Evolutionary conservation across 176 grass and related monocot genomes (phyloP).

Genomic region (Pontederia crassipes): DNA sequence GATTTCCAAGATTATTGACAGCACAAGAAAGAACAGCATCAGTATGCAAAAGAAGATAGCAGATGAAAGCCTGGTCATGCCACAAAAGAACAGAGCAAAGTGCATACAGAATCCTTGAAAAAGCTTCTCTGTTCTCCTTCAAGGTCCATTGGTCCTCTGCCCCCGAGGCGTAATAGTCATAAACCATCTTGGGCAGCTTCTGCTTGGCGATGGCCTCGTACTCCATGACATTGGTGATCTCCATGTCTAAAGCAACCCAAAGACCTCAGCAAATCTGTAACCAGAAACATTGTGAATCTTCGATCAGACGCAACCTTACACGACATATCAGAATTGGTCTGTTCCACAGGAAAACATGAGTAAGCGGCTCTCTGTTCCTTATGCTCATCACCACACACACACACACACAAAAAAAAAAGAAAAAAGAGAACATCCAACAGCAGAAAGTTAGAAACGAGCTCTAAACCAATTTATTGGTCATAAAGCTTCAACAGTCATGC

Average conservation of each 20-base stretch:
- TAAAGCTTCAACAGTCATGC: no score
- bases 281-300: background rate
- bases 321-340: no score
- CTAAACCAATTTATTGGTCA: no score
- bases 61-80: background rate
- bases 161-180: conserved; percentile 24
- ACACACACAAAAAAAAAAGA: no score
- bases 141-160: conserved; percentile 24
- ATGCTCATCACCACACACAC: no score
- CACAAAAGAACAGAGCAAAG: background rate
- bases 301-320: no score
- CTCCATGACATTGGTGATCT: conserved; percentile 26
- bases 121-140: conserved; percentile 24
- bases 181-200: conserved; percentile 29
- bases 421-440: no score
- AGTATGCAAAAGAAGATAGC: background rate
- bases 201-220: conserved; percentile 23
- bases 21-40: no score
- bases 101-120: conserved; percentile 16
- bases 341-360: no score
- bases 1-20: no score
- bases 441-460: no score
- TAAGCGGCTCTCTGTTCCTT: no score
- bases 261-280: background rate
- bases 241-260: background rate